A percentile compares a stretch with the other conserved stretches of the same genome.
These are phyloP conservation scores for Aspergillus texensis DNA, from an alignment of 2,329 filamentous ascomycete genomes.

Conservation along the genomic window DNA sequence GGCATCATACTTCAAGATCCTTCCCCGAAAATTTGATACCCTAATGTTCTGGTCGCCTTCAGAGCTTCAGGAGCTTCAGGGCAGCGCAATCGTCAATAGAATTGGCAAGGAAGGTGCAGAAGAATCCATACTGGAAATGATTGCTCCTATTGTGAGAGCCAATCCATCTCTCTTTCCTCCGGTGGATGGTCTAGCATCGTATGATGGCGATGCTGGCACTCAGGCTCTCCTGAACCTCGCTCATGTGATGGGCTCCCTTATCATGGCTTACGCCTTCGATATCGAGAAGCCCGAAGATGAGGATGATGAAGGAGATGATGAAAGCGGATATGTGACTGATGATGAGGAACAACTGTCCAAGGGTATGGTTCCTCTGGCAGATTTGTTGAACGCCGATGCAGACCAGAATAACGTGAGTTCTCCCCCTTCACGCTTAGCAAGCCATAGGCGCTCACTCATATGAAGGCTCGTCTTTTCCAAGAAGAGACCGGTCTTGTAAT, in stretches of 20 bases:
- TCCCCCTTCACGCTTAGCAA: background rate
- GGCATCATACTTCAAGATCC: conserved; percentile 75
- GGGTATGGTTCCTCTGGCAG: conserved; percentile 89
- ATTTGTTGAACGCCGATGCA: conserved; percentile 86
- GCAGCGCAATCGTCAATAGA: conserved; percentile 73
- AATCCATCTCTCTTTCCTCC: conserved; percentile 48
- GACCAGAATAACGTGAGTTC: conserved; percentile 72
- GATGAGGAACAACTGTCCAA: conserved; percentile 70
- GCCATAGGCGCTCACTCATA: background rate
- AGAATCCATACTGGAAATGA: conserved; percentile 62
- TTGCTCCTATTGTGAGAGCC: conserved; percentile 55
- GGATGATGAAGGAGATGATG: conserved; percentile 54
- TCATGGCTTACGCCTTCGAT: conserved; percentile 94
- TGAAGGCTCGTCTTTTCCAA: conserved; percentile 62
- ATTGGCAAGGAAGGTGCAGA: conserved; percentile 76
- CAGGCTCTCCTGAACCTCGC: conserved; percentile 59
- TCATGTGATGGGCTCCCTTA: conserved; percentile 81
- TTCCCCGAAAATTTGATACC: conserved; percentile 75
- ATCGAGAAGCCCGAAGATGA: conserved; percentile 63
- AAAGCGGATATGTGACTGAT: conserved; percentile 57
- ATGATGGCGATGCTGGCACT: conserved; percentile 42
- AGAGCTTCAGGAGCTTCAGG: conserved; percentile 74
- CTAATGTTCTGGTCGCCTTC: conserved; percentile 83
- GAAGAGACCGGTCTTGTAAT: conserved; percentile 67
- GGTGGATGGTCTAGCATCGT: conserved; percentile 42